Conservation (phyloP, 306 rosid genomes). For the Dryas drummondii region DNA sequence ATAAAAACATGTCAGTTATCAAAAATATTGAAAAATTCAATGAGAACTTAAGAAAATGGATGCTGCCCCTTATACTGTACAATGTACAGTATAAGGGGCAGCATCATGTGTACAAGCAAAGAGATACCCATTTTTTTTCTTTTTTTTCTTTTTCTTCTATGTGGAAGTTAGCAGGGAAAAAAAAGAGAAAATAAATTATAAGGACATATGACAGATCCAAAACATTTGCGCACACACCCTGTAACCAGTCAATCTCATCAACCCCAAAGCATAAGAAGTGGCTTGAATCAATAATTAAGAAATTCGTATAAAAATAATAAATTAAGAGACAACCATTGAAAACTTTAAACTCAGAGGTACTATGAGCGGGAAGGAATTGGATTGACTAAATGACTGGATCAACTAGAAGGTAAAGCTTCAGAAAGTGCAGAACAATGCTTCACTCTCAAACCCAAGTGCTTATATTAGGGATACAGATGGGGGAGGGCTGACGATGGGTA, state of each 20-base stretch:
- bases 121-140: background rate
- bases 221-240: background rate
- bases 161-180: background rate
- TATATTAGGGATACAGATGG: background rate
- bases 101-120: background rate
- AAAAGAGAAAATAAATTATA: background rate
- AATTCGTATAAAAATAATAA: background rate
- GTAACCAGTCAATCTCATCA: background rate
- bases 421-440: background rate
- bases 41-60: background rate
- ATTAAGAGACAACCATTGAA: background rate
- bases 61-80: background rate
- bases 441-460: background rate
- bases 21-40: background rate
- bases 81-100: no score
- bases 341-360: background rate
- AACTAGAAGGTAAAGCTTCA: background rate
- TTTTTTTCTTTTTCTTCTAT: no score
- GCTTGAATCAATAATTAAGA: background rate
- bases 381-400: background rate
- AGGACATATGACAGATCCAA: background rate
- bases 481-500: background rate
- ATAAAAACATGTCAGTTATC: slow-evolving; percentile 4
- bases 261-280: background rate
- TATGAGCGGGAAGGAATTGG: background rate